Evolutionary conservation across 1,139 yeast species (phyloP).

Genomic region (Blastobotrys persicus): DNA sequence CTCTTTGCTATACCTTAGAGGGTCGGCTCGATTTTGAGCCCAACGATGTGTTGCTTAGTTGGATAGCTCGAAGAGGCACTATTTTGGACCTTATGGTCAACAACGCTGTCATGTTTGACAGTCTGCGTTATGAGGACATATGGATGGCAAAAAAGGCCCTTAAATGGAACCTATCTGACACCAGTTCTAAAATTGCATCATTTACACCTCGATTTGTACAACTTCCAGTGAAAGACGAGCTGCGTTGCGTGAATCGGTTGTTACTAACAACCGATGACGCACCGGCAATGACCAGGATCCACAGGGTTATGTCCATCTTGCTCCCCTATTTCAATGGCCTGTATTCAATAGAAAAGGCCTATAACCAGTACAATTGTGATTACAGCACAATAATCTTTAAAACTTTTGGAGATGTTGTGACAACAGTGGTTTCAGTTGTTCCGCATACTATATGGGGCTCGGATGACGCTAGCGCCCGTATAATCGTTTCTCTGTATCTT

Average conservation of each 20-base stretch:
- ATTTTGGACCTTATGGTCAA: slow-evolving; percentile 3
- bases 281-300: not conserved
- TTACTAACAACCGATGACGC: not conserved
- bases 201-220: not conserved
- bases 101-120: slow-evolving; percentile 5
- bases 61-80: slow-evolving; percentile 1
- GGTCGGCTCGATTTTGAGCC: slow-evolving; percentile 6
- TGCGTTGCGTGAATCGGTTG: not conserved
- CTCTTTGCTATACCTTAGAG: slow-evolving; percentile 4
- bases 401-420: not conserved
- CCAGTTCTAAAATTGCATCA: not conserved
- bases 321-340: not conserved
- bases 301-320: not conserved
- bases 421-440: not conserved
- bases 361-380: not conserved
- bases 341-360: not conserved
- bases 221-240: not conserved
- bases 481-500: slow-evolving; percentile 6
- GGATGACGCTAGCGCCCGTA: slow-evolving; percentile 1
- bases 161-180: not conserved
- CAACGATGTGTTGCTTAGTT: slow-evolving; percentile 3
- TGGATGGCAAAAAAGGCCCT: slow-evolving; percentile 1
- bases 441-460: not conserved
- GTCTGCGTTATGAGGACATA: slow-evolving; percentile 3
- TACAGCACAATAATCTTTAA: not conserved